Evolutionary conservation across 2,329 filamentous ascomycete genomes (phyloP), one percentile per base, ranked within the genome.

Genomic region (Ophiobolus disseminans): DNA sequence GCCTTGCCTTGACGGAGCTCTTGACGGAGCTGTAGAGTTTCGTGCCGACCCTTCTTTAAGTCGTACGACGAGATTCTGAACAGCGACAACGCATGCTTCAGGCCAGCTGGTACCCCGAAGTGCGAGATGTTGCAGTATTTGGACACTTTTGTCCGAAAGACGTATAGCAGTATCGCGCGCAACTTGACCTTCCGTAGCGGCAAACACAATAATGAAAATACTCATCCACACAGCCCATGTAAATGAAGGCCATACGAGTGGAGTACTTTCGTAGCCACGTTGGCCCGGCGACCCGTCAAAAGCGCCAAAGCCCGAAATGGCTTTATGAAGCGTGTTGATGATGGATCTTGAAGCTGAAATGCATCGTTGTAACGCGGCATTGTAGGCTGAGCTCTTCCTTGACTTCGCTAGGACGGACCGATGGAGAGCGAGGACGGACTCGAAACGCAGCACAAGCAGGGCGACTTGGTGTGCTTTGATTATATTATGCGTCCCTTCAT

Each of bases 211-310:
- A 10, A 65, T 54, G 31, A 63, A 63, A 4, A 52, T 45, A 30
- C 62, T 63, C 62, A 63, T 63, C 62, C 62, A 63, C 2, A 65
- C 40, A 1, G 60, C 62, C 60, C 62, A 63, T 5, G 62, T 65
- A 28, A 65, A 65, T 2, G 62, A 65, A 4, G 62, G 62, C 62
- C 62, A 65, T 10, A 65, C 35, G 14, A 65, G 42, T 16, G 60
- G 55, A 3, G 52, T 60, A 17, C 42, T 55, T 31, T 63, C 56
- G 22, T 63, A 63, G 7, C 62, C 62, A 38, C 47, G 14, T 26
- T 55, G 49, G 7, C 60, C 60, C 22, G 58, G 60, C 2, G 62
- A 63, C 3, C 62, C 58, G 23, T 62, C 58, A 39, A 60, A 62
- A 16, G 56, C 58, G 3, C 60, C 60, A 36, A 62, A 62, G 4